These are phyloP conservation scores for Cladosporium colombiae DNA, from an alignment of 2,329 filamentous ascomycete species.

Conservation along the genomic window DNA sequence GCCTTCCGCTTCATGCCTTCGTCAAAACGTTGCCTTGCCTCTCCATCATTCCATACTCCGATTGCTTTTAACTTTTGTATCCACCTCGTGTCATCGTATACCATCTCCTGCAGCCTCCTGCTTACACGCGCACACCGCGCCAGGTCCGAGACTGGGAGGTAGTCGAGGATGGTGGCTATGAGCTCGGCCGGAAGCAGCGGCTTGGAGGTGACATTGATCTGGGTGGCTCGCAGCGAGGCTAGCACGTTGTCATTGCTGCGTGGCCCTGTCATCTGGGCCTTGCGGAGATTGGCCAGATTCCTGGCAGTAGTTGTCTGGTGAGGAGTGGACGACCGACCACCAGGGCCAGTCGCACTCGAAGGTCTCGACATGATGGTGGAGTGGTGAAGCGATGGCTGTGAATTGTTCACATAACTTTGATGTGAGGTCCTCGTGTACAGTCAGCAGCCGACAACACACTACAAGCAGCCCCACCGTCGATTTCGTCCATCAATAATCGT, in stretches of 20 bases:
- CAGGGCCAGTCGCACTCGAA: slow-evolving; percentile 18
- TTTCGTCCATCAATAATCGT: slow-evolving; percentile 1
- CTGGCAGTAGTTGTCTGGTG: slow-evolving; percentile 1
- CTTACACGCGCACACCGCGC: slow-evolving; percentile 83
- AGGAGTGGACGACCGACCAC: slow-evolving; percentile 18
- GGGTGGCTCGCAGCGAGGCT: slow-evolving; percentile 74
- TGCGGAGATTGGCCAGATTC: slow-evolving; percentile 34
- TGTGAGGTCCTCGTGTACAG: neutral
- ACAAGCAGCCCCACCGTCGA: slow-evolving; percentile 9
- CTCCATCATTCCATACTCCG: slow-evolving; percentile 87
- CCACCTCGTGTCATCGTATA: slow-evolving; percentile 97
- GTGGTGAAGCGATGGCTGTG: neutral
- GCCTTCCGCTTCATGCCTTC: slow-evolving; percentile 60
- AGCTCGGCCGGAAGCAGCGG: slow-evolving; percentile 89
- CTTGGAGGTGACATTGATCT: slow-evolving; percentile 72
- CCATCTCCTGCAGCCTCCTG: slow-evolving; percentile 91
- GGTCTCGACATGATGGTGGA: slow-evolving; percentile 16
- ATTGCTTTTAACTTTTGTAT: slow-evolving; percentile 81
- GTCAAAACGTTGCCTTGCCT: slow-evolving; percentile 79
- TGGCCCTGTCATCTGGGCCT: slow-evolving; percentile 30
- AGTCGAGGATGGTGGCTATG: slow-evolving; percentile 82
- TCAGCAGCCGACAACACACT: slow-evolving; percentile 2
- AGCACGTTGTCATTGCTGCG: slow-evolving; percentile 56
- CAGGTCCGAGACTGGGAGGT: slow-evolving; percentile 81
- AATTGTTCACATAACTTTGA: slow-evolving; percentile 10